Evolutionary conservation across 75 land plant species (phyloP).

Genomic region (Sequoia sempervirens): DNA sequence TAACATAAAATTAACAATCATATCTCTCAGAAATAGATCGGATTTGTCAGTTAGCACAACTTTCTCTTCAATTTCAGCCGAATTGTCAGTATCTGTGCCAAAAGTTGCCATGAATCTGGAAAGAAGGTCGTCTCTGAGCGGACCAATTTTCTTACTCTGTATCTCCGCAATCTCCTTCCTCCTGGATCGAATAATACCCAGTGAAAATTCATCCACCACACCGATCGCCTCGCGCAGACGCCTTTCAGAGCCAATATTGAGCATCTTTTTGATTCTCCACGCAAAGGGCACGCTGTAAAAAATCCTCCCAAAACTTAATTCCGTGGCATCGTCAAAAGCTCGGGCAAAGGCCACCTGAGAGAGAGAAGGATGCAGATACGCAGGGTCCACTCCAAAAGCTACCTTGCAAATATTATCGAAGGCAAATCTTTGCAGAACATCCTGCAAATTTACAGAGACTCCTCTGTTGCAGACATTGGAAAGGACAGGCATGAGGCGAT

Average conservation of each 20-base stretch:
- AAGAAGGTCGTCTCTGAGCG: conserved; percentile 14
- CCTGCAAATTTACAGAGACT: conserved; percentile 23
- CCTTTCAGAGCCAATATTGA: conserved; percentile 18
- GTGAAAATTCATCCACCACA: neutral
- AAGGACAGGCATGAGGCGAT: neutral
- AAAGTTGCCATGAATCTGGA: conserved; percentile 21
- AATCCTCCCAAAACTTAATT: conserved; percentile 10
- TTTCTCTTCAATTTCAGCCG: neutral
- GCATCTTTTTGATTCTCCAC: neutral
- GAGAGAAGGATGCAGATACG: conserved; percentile 14
- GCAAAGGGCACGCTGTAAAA: neutral
- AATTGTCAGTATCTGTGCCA: neutral
- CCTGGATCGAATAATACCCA: neutral
- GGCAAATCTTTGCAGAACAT: conserved; percentile 5
- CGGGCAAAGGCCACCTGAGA: conserved; percentile 10
- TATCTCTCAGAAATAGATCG: conserved; percentile 17
- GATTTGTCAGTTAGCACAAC: neutral
- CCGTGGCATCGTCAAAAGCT: conserved; percentile 24
- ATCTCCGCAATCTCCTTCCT: too few species aligned
- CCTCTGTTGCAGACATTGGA: neutral
- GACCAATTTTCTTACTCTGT: too few species aligned
- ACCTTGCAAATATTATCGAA: conserved; percentile 11
- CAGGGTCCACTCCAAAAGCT: conserved; percentile 26
- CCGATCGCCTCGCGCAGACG: conserved; percentile 12
- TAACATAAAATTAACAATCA: conserved; percentile 19